Evolutionary conservation across 257 asterid genomes (phyloP).

Genomic region (Ligustrum vulgare): DNA sequence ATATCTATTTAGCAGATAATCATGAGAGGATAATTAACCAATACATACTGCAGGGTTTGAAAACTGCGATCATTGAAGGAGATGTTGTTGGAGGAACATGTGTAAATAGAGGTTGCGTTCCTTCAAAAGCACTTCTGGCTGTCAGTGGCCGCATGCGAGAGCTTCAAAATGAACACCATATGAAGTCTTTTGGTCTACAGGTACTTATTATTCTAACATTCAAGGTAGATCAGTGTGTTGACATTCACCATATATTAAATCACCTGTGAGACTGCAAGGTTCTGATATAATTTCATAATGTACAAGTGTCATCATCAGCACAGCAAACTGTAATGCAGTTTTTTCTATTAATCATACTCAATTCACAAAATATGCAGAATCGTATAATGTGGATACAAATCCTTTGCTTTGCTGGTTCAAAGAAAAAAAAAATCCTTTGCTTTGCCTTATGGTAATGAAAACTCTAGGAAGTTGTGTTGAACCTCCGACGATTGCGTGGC

Average conservation of each 20-base stretch:
- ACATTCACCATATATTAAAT: background rate
- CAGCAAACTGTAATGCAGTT: background rate
- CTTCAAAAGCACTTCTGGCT: conserved; percentile 89
- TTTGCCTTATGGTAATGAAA: background rate
- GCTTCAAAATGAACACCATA: conserved; percentile 79
- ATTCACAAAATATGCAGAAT: conserved; percentile 5
- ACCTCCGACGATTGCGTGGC: background rate
- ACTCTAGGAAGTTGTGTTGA: too few species aligned
- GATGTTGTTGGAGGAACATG: conserved; percentile 92
- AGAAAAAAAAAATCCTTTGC: background rate
- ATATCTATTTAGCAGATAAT: conserved; percentile 14
- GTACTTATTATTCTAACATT: conserved; percentile 39
- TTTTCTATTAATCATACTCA: conserved; percentile 12
- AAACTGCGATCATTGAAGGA: conserved; percentile 88
- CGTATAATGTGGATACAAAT: background rate
- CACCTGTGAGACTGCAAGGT: conserved; percentile 9
- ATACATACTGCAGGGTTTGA: conserved; percentile 60
- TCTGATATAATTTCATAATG: background rate
- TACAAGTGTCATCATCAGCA: conserved; percentile 3
- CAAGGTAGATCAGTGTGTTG: conserved; percentile 1
- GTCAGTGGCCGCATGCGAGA: conserved; percentile 94
- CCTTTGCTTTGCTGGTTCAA: background rate
- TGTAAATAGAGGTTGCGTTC: conserved; percentile 87
- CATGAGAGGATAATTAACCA: conserved; percentile 6
- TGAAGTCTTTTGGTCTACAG: conserved; percentile 89